Evolutionary conservation across 169 alveolate species (phyloP).

Genomic region (Cryptosporidium sp.): DNA sequence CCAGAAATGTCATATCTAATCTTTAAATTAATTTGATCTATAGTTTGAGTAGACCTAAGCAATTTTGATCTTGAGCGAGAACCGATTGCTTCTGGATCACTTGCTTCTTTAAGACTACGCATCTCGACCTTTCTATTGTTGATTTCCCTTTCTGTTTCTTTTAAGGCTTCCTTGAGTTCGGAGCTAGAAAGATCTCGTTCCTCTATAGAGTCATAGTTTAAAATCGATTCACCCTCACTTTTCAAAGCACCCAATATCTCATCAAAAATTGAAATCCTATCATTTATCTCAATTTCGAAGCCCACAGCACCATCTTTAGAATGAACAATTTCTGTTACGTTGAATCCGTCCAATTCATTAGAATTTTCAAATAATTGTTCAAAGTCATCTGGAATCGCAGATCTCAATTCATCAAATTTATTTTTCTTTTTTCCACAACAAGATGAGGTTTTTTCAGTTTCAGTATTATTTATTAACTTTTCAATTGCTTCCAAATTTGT

Average conservation of each 20-base stretch:
- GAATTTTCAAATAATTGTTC: neutral
- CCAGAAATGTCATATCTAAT: slow-evolving; percentile 15
- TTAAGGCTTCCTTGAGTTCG: slow-evolving; percentile 20
- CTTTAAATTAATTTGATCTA: neutral
- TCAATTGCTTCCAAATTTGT: neutral
- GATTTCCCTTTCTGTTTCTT: slow-evolving; percentile 19
- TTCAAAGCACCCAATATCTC: slow-evolving; percentile 21
- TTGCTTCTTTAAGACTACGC: neutral
- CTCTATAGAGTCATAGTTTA: neutral
- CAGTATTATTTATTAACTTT: neutral
- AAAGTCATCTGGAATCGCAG: neutral
- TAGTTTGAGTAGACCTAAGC: neutral
- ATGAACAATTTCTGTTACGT: neutral
- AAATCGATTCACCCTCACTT: neutral
- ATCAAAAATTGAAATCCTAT: neutral
- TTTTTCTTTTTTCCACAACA: slow-evolving; percentile 1
- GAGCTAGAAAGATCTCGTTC: neutral
- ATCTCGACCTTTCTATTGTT: neutral
- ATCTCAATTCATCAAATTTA: neutral
- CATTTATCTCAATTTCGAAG: slow-evolving; percentile 7
- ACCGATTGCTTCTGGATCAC: neutral
- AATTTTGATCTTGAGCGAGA: neutral
- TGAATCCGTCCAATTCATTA: neutral
- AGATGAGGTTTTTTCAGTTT: slow-evolving; percentile 1
- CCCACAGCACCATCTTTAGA: neutral